Base-by-base conservation (phyloP, 2,329 filamentous ascomycete genomes). In the Aspergillus spinulosporus region DNA sequence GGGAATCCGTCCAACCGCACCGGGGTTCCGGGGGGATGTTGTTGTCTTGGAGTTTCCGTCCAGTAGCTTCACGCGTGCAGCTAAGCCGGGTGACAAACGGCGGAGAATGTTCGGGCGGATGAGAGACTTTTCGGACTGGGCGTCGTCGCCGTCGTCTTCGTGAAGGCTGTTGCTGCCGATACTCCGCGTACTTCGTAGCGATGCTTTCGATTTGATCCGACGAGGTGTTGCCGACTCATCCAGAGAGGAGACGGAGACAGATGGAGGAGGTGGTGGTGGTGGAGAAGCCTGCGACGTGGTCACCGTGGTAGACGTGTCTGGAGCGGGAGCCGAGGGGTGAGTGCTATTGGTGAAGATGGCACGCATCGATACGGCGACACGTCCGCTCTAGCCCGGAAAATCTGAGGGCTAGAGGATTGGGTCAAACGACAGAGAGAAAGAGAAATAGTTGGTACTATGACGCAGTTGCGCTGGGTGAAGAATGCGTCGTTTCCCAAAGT, bases 21-120 rank as follows among this genome's bases (percentile, higher is more conserved):
- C 67, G 29, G 62, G 49, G 57, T 59, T 66, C 37, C 67, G 69
- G 39, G 57, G 58, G 6, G 59, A 60, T 36, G 53, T 58, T 15
- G 62, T 54, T 34, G 54, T 57, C 52, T 71, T 73, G 51, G 61
- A 66, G 52, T 66, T 72, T 32, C 73, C 67, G 67, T 76, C 74
- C 21, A 77, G 64, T 29, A 73, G 59, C 58, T 75, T 77, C 52
- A 77, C 73, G 46, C 74, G 72, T 47, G 74, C 74, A 7, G 74
- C 74, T 8, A 77, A 65, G 15, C 72, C 73, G 47, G 74, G 74
- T 40, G 74, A 77, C 45, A 77, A 62, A 14, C 74, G 73, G 57
- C 74, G 74, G 49, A 76, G 70, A 58, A 77, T 72, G 21, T 70
- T 73, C 15, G 71, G 60, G 15, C 67, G 69, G 32, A 65, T 61